Evolutionary conservation across 805 yeast genomes (phyloP), one percentile per base, ranked within the genome.

Genomic region (Starmerella vitae): DNA sequence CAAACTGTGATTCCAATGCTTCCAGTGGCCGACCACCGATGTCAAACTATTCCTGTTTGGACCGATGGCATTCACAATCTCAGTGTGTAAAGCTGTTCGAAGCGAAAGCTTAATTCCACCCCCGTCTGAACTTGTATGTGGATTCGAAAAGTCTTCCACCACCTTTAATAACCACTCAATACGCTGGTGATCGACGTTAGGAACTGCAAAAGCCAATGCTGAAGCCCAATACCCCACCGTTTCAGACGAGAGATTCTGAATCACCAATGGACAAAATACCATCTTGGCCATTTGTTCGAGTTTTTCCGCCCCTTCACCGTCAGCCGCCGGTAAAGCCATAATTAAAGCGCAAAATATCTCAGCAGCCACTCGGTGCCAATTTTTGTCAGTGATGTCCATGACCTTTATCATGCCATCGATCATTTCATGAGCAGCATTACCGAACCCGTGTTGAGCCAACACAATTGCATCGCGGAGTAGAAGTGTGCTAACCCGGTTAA

Each of bases 151-250:
- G 5, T 4, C 18, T 8, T 28, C 34, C 5, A 44, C 3, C n/a
- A 28, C 12, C 4, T 20, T 24, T 2, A 41, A 3, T 5, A 46
- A 8, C 1, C 27, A 33, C 10, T 5, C 75, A 39, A 72, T 68
- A 42, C 94, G 68, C 53, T 94, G 70, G 29, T 44, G 40, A 30
- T 58, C 67, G 28, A 74, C 63, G 48, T 72, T 76, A 0, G 73
- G 57, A 0, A 84, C 79, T 1, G 74, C 52, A 80, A 84, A 78
- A 78, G 83, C 77, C 3, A 78, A 64, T 36, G 82, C 70, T 0
- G 83, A 69, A 26, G 67, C 66, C 96, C 96, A 91, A 30, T 80
- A 73, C 15, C 67, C 70, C 28, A 68, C 59, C 3, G 76, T 78
- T 24, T 85, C 91, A 3, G 84, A 93, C 1, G 82, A 71, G 39